Conservation (phyloP, 352 stramenopile species). For the Phytophthora megakarya region DNA sequence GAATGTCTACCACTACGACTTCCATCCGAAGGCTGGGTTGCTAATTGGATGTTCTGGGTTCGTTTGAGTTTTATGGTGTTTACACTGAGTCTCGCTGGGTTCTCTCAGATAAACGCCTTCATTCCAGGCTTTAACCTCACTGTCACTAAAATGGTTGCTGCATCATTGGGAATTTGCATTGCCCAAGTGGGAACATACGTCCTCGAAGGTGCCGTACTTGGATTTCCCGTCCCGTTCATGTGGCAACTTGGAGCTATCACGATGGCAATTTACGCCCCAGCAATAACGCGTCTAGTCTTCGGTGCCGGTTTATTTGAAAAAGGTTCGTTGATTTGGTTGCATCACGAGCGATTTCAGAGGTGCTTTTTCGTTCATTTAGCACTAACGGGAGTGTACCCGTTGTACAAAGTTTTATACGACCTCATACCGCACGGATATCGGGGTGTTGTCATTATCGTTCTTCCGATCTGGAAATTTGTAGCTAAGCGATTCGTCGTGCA, state of each 20-base stretch:
- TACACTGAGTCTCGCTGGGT: conserved; percentile 9
- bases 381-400: conserved; percentile 21
- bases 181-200: conserved; percentile 5
- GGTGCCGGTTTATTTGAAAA: conserved; percentile 15
- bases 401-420: conserved; percentile 31
- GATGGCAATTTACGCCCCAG: conserved; percentile 11
- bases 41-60: conserved; percentile 25
- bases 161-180: conserved; percentile 11
- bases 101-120: conserved; percentile 22
- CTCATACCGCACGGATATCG: conserved; percentile 11
- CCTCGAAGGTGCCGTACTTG: conserved; percentile 8
- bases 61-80: conserved; percentile 12
- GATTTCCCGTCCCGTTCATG: conserved; percentile 30
- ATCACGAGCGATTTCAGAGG: conserved; percentile 14
- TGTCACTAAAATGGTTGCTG: conserved; percentile 2
- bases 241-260: conserved; percentile 22
- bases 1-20: conserved; percentile 10
- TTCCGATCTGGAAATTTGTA: conserved; percentile 28
- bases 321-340: background rate
- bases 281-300: conserved; percentile 6
- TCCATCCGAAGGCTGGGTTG: conserved; percentile 9
- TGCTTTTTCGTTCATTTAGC: conserved; percentile 13
- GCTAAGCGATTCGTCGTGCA: conserved; percentile 18
- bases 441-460: conserved; percentile 2
- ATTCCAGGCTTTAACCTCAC: conserved; percentile 17